Evolutionary conservation across 2,329 filamentous ascomycete species (phyloP), one percentile per base, ranked within the genome.

Genomic region (Tolypocladium tundrense): DNA sequence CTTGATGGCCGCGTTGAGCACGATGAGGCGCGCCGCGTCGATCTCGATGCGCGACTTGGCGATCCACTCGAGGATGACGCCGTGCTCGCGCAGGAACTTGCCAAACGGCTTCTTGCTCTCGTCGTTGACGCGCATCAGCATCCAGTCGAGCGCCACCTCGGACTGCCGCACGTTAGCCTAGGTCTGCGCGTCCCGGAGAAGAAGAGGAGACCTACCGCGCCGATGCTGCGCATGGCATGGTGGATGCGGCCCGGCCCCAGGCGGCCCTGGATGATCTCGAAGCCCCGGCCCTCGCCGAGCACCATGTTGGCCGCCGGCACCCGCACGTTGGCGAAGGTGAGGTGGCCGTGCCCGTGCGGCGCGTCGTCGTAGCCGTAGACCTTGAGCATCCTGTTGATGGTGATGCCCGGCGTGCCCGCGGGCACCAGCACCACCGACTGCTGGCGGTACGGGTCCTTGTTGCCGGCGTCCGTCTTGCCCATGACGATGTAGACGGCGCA

Each of bases 301-400:
- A 97, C 88, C 69, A 99, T 87, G 77, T 90, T 94, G 67, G 79
- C 77, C 39, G 80, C 85, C 9, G 93, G 93, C 0, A 99, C 90
- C 59, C 93, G 88, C 61, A 97, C 94, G 70, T 97, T 88, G 59
- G 86, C 80, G 76, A 99, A 97, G 41, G 79, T 83, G 69, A 99
- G 85, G 74, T 99, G 93, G 51, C 91, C 94, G 76, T 99, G 94
- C 58, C 94, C 94, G 73, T 99, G 94, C 2, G 94, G 94, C n/a
- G 94, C 94, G 67, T 99, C 94, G 72, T 97, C 94, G 75, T 91
- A 97, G 59, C 94, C 94, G 74, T 95, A 96, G 63, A 97, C 93
- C 55, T 82, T 88, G 57, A 99, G 79, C 90, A 97, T 96, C 65
- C 94, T 87, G 75, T 96, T 84, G 66, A 97, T 87, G n/a, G 86